Base-by-base conservation (phyloP, 768 basidiomycete species). In the Galerina sulciceps region DNA sequence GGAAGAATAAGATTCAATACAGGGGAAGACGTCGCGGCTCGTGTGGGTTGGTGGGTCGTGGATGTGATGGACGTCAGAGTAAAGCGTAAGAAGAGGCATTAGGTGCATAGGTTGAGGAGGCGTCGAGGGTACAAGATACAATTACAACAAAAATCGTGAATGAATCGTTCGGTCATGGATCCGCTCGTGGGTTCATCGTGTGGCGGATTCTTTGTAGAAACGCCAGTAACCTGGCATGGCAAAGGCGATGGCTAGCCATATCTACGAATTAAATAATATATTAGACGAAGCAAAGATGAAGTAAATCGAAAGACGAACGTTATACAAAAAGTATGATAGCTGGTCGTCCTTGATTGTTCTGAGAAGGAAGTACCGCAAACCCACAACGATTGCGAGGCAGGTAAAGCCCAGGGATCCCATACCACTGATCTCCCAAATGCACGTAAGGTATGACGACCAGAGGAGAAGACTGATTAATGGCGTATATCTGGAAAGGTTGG, bases 391-490 rank as follows among this genome's bases (percentile, higher is more conserved):
- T 1, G 75, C 74, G 1, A 77, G 71, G 0, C 62, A 57, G 5
- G 75, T 61, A 58, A 80, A 74, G 2, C 60, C 64, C 0, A 65
- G 46, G 1, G 69, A 64, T 15, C 59, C 65, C 2, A 69, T 51
- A 49, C 58, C 40, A 15, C 73, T 72, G 10, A 79, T 50, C 31
- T 72, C 61, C 80, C 80, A 81, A 26, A 74, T 58, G 23, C 55
- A 40, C 41, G 69, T 69, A 2, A 81, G 44, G 62, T 15, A 67
- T 22, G 53, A 59, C 0, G 80, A 77, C 81, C 81, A 82, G 0
- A 70, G 38, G 0, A 75, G 67, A 2, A 81, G 66, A 6, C 67
- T 69, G 10, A 76, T 23, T 11, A 75, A 63, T 34, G 74, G 71
- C 4, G 69, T 72, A 18, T 59, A 60, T 4, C 75, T 69, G 14